Percentiles rank a stretch among this genome's conserved stretches.
phyloP scores from a whole-genome alignment of 345 rosid species.

The Populus alba region DNA sequence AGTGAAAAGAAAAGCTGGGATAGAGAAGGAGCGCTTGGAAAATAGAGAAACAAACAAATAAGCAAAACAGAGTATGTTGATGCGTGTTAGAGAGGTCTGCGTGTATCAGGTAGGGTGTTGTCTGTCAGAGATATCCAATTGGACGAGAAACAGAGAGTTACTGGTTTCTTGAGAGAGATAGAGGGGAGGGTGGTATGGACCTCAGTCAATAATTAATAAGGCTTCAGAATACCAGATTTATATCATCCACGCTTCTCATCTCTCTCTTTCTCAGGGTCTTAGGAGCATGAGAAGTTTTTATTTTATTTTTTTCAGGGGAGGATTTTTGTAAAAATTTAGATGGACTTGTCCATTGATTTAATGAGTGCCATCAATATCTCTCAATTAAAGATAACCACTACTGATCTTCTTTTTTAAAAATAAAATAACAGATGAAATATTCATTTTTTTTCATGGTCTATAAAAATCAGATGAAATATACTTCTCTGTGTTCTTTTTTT shows the following conservation, averaged over 20 bases:
- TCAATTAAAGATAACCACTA: no score
- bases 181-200: not conserved
- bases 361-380: no score
- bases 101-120: not conserved
- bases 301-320: not conserved
- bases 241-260: not conserved
- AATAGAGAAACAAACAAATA: not conserved
- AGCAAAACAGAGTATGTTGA: not conserved
- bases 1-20: conserved; percentile 12
- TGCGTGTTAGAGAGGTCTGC: conserved; percentile 5
- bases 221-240: not conserved
- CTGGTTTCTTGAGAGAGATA: not conserved
- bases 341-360: conserved; percentile 2
- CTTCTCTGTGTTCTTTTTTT: no score
- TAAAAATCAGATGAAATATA: no score
- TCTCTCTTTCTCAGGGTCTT: not conserved
- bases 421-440: no score
- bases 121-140: not conserved
- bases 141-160: not conserved
- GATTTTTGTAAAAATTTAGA: not conserved
- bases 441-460: no score
- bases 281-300: not conserved
- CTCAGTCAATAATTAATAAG: not conserved
- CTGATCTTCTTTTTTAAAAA: no score
- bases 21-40: not conserved